Evolutionary conservation across 768 basidiomycete species (phyloP), one percentile per base, ranked within the genome.

Genomic region (Psilocybe cubensis): DNA sequence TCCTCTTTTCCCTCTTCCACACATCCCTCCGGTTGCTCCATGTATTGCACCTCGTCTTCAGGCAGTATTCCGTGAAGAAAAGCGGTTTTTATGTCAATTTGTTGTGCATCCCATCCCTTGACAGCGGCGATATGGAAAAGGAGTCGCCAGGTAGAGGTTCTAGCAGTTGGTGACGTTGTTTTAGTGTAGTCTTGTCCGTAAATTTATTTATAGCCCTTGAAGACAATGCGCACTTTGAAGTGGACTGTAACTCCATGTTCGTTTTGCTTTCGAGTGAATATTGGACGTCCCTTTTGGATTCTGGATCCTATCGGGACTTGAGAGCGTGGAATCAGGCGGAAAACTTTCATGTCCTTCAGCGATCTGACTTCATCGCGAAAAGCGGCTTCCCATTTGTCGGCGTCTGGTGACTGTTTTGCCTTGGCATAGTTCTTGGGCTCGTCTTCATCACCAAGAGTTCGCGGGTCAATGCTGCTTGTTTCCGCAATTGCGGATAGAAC

Each of bases 131-230:
- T 53, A 20, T 77, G 73, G 0, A 76, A 62, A 1, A 81, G 59
- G 2, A 73, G 60, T 0, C 69, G 63, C 44, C 77, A 68, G 0
- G 76, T 74, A 59, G 79, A 77, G 64, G 76, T 70, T 17, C 70
- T 68, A 11, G 72, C 72, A 14, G 72, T 74, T 0, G 76, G 76
- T 41, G 80, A 77, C 42, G 73, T 76, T 0, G 74, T 59, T 79
- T 76, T 64, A 76, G 63, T 68, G 54, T 75, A 83, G 48, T 83
- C 79, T 8, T 67, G 56, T 0, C 81, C 79, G 23, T 66, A 74
- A 0, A 74, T 61, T 49, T 79, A 77, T 20, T 75, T 59, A 60
- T 69, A 79, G 0, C 82, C 80, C 51, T 75, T 70, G 18, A 77
- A 73, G 0, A 83, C 76, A 27, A 75, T 69, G 0, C 72, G 65